phyloP scores from a whole-genome alignment of 2,329 filamentous ascomycete genomes.

The Paraphaeosphaeria minitans region DNA sequence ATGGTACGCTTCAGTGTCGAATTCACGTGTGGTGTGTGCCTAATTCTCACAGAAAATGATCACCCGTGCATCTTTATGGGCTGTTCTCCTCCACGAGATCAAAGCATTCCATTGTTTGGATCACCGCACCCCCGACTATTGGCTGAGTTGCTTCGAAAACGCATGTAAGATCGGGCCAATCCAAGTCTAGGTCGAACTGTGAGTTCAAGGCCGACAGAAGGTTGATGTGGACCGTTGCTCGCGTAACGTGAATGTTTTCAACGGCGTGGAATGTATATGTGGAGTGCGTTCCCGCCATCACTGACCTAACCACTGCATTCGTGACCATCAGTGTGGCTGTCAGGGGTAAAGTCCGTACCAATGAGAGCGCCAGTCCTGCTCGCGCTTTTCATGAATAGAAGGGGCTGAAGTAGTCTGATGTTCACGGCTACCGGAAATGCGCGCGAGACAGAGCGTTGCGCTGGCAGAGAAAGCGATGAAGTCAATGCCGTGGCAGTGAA shows the following conservation, averaged over 20 bases:
- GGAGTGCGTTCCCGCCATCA: not conserved
- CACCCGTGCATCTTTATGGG: not conserved
- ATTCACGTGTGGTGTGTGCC: not conserved
- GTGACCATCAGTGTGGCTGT: not conserved
- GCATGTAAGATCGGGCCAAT: not conserved
- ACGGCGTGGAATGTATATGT: slow-evolving; percentile 1
- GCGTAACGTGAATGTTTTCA: not conserved
- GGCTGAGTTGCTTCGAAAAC: not conserved
- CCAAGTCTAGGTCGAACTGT: not conserved
- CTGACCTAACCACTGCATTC: not conserved
- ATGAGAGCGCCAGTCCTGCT: not conserved
- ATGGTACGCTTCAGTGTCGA: not conserved
- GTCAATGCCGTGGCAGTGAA: not conserved
- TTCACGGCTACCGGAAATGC: not conserved
- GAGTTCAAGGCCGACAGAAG: not conserved
- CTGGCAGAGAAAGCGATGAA: slow-evolving; percentile 5
- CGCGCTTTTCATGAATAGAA: not conserved
- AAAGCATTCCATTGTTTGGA: not conserved
- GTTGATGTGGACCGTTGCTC: not conserved
- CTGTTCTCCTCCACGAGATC: not conserved
- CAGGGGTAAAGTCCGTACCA: not conserved
- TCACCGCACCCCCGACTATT: not conserved
- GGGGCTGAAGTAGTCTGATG: not conserved
- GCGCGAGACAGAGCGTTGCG: not conserved
- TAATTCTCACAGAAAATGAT: not conserved